A percentile compares a stretch with the other conserved stretches of the same genome.
These are phyloP conservation scores for Trifolium subterraneum DNA, from an alignment of 306 rosid genomes.

Conservation along the genomic window DNA sequence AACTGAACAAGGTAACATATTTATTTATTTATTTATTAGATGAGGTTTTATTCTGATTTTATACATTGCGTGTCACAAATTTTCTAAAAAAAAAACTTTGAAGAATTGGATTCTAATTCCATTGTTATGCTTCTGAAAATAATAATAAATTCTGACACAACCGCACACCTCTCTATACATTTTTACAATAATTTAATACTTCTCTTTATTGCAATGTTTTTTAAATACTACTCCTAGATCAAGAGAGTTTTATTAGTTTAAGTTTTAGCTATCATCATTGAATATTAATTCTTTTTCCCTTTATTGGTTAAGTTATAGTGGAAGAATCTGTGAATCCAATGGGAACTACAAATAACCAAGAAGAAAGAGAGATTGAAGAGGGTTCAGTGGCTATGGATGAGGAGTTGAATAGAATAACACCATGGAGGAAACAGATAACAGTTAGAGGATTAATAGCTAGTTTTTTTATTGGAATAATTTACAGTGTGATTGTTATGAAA, in stretches of 20 bases:
- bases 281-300: constrained; percentile 19
- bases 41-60: neutral
- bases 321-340: constrained; percentile 45
- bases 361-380: constrained; percentile 61
- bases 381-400: constrained; percentile 49
- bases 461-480: constrained; percentile 66
- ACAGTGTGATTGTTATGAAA: constrained; percentile 91
- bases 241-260: neutral
- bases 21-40: neutral
- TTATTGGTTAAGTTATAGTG: constrained; percentile 31
- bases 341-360: constrained; percentile 39
- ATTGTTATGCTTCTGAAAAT: neutral
- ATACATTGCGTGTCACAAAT: neutral
- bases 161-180: neutral
- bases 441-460: constrained; percentile 79
- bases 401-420: constrained; percentile 58
- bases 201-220: neutral
- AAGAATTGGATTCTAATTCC: neutral
- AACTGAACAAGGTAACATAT: neutral
- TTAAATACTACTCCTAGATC: neutral
- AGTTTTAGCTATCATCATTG: neutral
- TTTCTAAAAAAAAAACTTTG: neutral
- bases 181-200: neutral
- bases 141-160: neutral
- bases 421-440: constrained; percentile 86